Base-by-base conservation (phyloP, 176 grass and related monocot species). In the Hyparrhenia diplandra region DNA sequence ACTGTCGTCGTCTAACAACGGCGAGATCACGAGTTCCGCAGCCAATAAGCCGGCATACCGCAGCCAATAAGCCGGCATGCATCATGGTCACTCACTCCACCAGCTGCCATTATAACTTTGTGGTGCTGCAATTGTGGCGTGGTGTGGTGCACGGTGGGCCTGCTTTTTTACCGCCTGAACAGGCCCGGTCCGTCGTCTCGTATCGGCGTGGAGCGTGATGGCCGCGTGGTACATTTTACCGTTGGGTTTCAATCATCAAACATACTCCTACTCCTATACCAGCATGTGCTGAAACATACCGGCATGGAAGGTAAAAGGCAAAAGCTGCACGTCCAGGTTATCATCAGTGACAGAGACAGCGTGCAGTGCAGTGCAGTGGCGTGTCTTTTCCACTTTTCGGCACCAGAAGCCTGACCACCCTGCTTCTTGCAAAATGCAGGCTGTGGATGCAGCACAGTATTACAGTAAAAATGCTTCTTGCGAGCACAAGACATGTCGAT, bases 291-390 rank as follows among this genome's bases (percentile, higher is more conserved):
- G 14, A 17, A 81, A 64, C 63, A 76, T 35, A 43, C 28, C 68
- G 43, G 36, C 8, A 29, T 29, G 67, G 57, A 84, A 57, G 45
- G 35, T 32, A 16, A 30, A 65, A 42, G 21, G 24, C 67, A 84
- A 89, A 28, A 69, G 71, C 43, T 37, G 64, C 82, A 70, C 1
- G 39, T 20, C 49, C 25, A 71, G 62, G 64, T 29, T 62, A n/a
- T 85, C 85, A n/a, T 55, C 78, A 37, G 77, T 25, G 58, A 43
- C 76, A 79, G 67, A 68, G 71, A 78, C 83, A 78, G 67, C n/a
- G 13, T 25, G 70, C 76, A 67, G 36, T 37, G 61, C 3, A 1
- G 23, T 58, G 54, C 4, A n/a, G 4, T 27, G 10, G 10, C 23
- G 23, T 27, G 34, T 54, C 80, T 74, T 67, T 37, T 28, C 0